Evolutionary conservation across 2,329 filamentous ascomycete genomes (phyloP).

Genomic region (Nigrospora sphaerica): DNA sequence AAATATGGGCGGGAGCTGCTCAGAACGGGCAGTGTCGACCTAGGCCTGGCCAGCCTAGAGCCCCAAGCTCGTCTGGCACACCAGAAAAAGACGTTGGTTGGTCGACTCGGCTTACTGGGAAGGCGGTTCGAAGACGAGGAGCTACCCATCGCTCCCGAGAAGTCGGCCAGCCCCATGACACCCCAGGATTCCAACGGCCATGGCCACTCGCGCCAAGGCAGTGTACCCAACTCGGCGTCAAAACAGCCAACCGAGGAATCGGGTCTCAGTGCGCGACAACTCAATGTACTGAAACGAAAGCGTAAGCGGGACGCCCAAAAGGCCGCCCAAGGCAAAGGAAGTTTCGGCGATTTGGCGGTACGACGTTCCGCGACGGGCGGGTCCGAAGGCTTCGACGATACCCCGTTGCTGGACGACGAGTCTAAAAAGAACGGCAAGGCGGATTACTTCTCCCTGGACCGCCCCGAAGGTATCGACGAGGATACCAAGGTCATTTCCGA

Average conservation of each 20-base stretch:
- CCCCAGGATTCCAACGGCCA: slow-evolving; percentile 33
- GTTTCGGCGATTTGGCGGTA: slow-evolving; percentile 78
- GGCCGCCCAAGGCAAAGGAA: slow-evolving; percentile 77
- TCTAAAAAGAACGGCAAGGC: slow-evolving; percentile 55
- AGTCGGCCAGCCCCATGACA: slow-evolving; percentile 36
- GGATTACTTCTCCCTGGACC: slow-evolving; percentile 89
- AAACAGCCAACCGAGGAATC: slow-evolving; percentile 51
- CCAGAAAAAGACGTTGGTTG: slow-evolving; percentile 81
- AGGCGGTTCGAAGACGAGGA: slow-evolving; percentile 82
- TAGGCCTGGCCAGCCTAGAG: slow-evolving; percentile 72
- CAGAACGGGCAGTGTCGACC: slow-evolving; percentile 81
- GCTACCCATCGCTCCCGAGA: slow-evolving; percentile 57
- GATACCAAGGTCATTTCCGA: slow-evolving; percentile 89
- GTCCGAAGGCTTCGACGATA: slow-evolving; percentile 58
- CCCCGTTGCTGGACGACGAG: slow-evolving; percentile 43
- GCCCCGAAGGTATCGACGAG: slow-evolving; percentile 72
- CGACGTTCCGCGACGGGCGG: slow-evolving; percentile 54
- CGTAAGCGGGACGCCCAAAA: slow-evolving; percentile 84
- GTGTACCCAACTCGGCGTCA: slow-evolving; percentile 24
- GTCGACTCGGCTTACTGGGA: slow-evolving; percentile 76
- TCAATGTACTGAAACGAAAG: slow-evolving; percentile 92
- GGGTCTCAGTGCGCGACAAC: slow-evolving; percentile 81
- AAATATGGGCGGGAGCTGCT: slow-evolving; percentile 78
- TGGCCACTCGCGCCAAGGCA: slow-evolving; percentile 28
- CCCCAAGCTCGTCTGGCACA: slow-evolving; percentile 74